These are phyloP conservation scores for Geotrichum australiense DNA, from an alignment of 1,139 yeast genomes.

Conservation along the genomic window DNA sequence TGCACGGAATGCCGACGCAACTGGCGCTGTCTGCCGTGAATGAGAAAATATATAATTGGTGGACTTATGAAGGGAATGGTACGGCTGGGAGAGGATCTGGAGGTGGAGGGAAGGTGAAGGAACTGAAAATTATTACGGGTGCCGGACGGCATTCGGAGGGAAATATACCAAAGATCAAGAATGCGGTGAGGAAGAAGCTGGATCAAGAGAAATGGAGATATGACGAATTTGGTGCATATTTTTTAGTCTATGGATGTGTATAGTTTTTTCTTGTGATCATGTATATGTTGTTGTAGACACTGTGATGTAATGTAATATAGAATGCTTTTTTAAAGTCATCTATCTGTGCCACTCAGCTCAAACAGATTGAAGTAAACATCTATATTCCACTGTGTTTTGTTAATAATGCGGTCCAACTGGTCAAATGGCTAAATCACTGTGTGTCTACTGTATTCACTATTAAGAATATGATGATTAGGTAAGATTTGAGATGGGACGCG, in stretches of 20 bases:
- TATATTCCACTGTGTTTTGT: too few species aligned
- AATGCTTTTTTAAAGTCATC: too few species aligned
- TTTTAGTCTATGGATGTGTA: constrained; percentile 21
- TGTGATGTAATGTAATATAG: too few species aligned
- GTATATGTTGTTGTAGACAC: too few species aligned
- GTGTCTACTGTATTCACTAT: too few species aligned
- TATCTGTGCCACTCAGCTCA: too few species aligned
- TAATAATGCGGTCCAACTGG: too few species aligned
- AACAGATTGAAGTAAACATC: too few species aligned
- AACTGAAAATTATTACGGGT: constrained; percentile 30
- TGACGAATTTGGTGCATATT: constrained; percentile 23
- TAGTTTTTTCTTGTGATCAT: too few species aligned
- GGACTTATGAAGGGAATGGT: constrained; percentile 15
- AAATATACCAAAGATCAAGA: constrained; percentile 30
- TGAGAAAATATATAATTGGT: constrained; percentile 23
- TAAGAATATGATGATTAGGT: too few species aligned
- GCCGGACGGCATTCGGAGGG: constrained; percentile 30
- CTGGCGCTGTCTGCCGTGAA: constrained; percentile 25
- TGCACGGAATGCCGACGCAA: constrained; percentile 28
- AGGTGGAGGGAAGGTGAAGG: constrained; percentile 8
- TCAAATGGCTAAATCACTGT: too few species aligned
- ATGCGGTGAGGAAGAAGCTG: constrained; percentile 26
- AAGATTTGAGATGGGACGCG: too few species aligned
- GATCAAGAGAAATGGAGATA: constrained; percentile 20
- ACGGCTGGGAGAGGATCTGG: neutral